These are phyloP conservation scores for Endothia cerciana DNA, from an alignment of 2,329 filamentous ascomycete species.

Conservation along the genomic window DNA sequence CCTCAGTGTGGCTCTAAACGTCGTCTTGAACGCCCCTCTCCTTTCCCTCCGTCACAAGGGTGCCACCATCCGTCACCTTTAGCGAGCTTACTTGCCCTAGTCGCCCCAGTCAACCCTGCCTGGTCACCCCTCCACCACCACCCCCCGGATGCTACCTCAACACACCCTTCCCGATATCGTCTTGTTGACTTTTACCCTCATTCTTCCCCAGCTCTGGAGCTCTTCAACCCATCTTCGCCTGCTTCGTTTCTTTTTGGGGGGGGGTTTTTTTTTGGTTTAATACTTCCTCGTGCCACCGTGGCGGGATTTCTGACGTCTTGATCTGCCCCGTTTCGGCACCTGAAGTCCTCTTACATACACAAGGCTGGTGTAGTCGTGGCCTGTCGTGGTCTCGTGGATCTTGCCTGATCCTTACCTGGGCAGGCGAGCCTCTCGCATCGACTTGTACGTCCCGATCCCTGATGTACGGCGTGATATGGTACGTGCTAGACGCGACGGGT, in stretches of 20 bases:
- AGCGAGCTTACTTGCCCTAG: conserved; percentile 29
- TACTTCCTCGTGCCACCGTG: conserved; percentile 20
- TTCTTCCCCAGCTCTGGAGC: conserved; percentile 17
- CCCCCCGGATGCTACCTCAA: conserved; percentile 27
- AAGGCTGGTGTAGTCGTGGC: conserved; percentile 25
- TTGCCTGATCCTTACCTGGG: background rate
- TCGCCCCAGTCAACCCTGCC: conserved; percentile 25
- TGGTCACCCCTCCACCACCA: conserved; percentile 20
- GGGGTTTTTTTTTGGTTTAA: conserved; percentile 15
- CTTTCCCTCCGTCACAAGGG: conserved; percentile 25
- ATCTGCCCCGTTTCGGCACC: conserved; percentile 18
- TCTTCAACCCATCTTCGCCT: conserved; percentile 10
- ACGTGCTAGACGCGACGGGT: conserved; percentile 12
- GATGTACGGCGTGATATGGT: conserved; percentile 16
- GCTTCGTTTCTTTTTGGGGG: background rate
- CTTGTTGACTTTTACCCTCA: conserved; percentile 24
- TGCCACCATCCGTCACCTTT: conserved; percentile 28
- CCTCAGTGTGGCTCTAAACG: conserved; percentile 8
- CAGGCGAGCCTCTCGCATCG: background rate
- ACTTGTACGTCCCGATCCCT: conserved; percentile 1
- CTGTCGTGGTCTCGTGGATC: conserved; percentile 31
- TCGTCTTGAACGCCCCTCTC: conserved; percentile 26
- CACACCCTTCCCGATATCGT: conserved; percentile 29
- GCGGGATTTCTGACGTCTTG: conserved; percentile 13
- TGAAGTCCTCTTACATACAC: conserved; percentile 18